Percentiles rank a stretch among this genome's conserved stretches.
Conservation (phyloP, 805 yeast species). For the Maudiozyma saulgeensis region DNA sequence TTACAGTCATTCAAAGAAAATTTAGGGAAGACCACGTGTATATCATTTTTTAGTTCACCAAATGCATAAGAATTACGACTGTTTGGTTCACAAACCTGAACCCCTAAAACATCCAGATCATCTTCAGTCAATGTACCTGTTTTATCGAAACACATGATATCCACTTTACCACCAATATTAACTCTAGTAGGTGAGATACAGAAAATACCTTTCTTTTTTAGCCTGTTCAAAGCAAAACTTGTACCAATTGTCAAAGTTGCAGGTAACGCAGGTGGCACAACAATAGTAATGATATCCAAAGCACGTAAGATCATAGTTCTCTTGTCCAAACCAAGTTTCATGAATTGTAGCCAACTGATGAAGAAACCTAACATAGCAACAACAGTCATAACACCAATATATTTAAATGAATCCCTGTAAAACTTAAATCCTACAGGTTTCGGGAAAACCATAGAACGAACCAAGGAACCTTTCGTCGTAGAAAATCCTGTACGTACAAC, state of each 20-base stretch:
- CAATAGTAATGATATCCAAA: constrained; percentile 87
- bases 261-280: constrained; percentile 97
- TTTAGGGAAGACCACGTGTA: constrained; percentile 19
- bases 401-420: constrained; percentile 88
- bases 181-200: constrained; percentile 93
- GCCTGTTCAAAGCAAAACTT: constrained; percentile 74
- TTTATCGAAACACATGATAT: constrained; percentile 86
- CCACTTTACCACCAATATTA: constrained; percentile 92
- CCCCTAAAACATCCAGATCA: constrained; percentile 79
- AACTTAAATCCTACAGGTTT: constrained; percentile 89
- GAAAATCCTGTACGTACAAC: constrained; percentile 86
- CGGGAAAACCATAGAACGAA: constrained; percentile 94
- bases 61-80: constrained; percentile 16
- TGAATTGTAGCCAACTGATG: constrained; percentile 73
- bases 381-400: constrained; percentile 86
- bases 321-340: constrained; percentile 61
- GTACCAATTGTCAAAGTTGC: constrained; percentile 97
- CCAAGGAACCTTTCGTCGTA: constrained; percentile 89
- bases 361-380: constrained; percentile 81
- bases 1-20: constrained; percentile 24
- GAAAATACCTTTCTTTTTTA: constrained; percentile 59
- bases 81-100: constrained; percentile 31
- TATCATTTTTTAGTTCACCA: constrained; percentile 19
- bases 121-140: constrained; percentile 97
- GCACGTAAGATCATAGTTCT: constrained; percentile 76